Evolutionary conservation across 2,329 filamentous ascomycete species (phyloP), one percentile per base, ranked within the genome.

Genomic region (Ilyonectria destructans): DNA sequence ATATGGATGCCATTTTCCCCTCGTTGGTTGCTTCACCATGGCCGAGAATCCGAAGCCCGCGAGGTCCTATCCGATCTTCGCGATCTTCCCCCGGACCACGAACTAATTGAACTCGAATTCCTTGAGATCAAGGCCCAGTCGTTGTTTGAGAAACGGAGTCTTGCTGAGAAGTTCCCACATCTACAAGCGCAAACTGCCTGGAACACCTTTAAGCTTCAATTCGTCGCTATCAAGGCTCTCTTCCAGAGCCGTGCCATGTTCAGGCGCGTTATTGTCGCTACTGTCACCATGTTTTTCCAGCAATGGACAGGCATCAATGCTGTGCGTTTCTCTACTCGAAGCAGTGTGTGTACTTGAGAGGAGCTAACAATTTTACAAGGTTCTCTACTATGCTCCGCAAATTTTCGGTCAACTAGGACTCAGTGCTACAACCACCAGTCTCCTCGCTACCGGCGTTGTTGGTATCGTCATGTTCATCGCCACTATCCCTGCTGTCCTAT

Each of bases 111-210:
- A 70, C 85, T 94, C 1, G 93, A 96, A 75, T 94, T 92, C 76
- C 87, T 94, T n/a, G 93, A 96, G 78, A 95, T 96, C 81, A 93
- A 93, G 79, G 92, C 93, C 0, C 91, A 94, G 78, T 91, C 90
- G 0, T 79, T 93, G 19, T 96, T 96, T 72, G 93, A 96, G 80
- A 93, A 95, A 81, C 86, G 90, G 51, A 90, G 88, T 2, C 82
- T 91, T 1, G 87, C 87, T 0, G 91, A 93, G 74, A 84, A 90
- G 21, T 94, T 93, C 78, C 93, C 92, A 0, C 84, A 91, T 37
- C 82, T 93, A 15, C 82, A 85, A 2, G 85, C 90, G 66, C 85
- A 85, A 58, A 92, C 89, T 0, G 81, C 84, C 1, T 87, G 85
- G 88, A 91, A 92, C 77, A 86, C 81, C n/a, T 87, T 90, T 75